Evolutionary conservation across 805 yeast genomes (phyloP), one percentile per base, ranked within the genome.

Genomic region (Saccharomycopsis schoenii): DNA sequence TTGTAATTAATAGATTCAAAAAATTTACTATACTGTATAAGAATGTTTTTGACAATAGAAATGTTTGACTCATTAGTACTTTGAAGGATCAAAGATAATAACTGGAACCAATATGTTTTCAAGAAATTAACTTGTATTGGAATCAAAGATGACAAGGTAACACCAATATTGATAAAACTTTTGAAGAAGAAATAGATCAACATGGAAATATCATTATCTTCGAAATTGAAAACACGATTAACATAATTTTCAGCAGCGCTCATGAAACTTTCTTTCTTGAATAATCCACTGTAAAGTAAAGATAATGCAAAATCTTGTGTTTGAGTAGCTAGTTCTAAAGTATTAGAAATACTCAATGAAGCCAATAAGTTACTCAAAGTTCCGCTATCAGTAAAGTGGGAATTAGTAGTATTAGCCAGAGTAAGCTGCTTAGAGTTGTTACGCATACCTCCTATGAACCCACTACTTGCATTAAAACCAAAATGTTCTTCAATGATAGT

Each of bases 281-380:
- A 63, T 29, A 63, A 57, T 11, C 61, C 40, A 24, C 64, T 60
- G 40, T 56, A 58, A 19, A 63, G 43, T n/a, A 63, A 55, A 4
- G 65, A 51, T 34, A 61, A 39, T 17, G 63, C 62, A 61, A 61
- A 63, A 36, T 63, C 65, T 14, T 56, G 21, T 17, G 52, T 56
- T 15, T 29, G 42, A 3, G 25, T 6, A 10, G 60, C 60, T n/a
- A 43, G 36, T 11, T 58, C 64, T 8, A 61, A 19, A 3, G 57
- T 42, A 12, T 15, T 43, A 6, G 47, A 50, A 12, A 42, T 19
- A 12, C 47, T 15, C 8, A 63, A 36, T 4, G 58, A 17, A 10
- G 37, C 41, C n/a, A 56, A 40, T 10, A 63, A 6, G n/a, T 12
- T 29, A 55, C 25, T 55, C 6, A 61, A 34, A 25, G 59, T 61